Conservation (phyloP, 805 yeast genomes). For the Ogataea henricii region DNA sequence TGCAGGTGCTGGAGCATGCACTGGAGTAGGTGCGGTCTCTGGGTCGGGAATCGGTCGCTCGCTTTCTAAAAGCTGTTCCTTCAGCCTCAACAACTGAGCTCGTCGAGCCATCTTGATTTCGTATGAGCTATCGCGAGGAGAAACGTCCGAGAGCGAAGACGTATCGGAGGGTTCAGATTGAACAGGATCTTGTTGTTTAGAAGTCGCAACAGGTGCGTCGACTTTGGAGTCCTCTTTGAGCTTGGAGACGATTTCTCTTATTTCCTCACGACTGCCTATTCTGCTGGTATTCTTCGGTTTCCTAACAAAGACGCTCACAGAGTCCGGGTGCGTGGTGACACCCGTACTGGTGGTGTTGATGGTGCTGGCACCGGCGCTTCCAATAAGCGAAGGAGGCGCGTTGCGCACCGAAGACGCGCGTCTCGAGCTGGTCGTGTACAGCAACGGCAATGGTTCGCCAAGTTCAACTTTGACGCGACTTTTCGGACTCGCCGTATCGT, state of each 20-base stretch:
- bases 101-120: conserved; percentile 4
- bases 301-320: neutral
- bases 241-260: conserved; percentile 1
- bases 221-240: conserved; percentile 1
- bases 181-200: neutral
- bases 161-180: neutral
- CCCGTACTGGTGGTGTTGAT: neutral
- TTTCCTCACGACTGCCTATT: neutral
- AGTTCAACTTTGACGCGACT: conserved; percentile 15
- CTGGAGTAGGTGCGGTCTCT: neutral
- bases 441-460: conserved; percentile 32
- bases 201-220: neutral
- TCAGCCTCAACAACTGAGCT: conserved; percentile 4
- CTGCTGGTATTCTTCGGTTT: neutral
- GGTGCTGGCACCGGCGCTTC: neutral
- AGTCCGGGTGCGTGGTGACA: neutral
- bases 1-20: too few species aligned
- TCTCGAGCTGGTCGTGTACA: conserved; percentile 13
- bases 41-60: conserved; percentile 1
- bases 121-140: neutral
- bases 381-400: neutral
- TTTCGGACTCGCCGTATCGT: conserved; percentile 5
- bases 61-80: conserved; percentile 6
- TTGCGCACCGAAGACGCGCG: neutral
- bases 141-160: neutral